These are phyloP conservation scores for Lophiotrema nucula DNA, from an alignment of 495 filamentous ascomycete species.

Conservation along the genomic window DNA sequence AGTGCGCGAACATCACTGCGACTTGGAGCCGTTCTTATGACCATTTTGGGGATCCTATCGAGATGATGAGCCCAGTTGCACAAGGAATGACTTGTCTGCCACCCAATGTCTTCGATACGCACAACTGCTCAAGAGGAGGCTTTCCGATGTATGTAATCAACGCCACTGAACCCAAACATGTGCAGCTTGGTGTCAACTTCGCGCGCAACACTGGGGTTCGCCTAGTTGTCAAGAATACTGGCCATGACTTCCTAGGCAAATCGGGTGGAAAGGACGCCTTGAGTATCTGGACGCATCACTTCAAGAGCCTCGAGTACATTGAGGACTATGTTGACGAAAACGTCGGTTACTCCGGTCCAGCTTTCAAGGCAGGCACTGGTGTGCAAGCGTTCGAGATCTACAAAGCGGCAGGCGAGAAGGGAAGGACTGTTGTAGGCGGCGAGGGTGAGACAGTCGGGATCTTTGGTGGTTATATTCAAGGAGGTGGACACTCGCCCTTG, in stretches of 20 bases:
- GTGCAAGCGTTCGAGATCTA: constrained; percentile 31
- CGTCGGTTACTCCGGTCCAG: constrained; percentile 22
- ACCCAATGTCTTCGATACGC: constrained; percentile 18
- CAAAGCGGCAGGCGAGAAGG: constrained; percentile 27
- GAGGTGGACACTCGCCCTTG: constrained; percentile 29
- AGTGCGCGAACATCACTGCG: constrained; percentile 21
- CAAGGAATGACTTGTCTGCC: constrained; percentile 31
- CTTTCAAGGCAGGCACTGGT: constrained; percentile 27
- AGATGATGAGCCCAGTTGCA: constrained; percentile 24
- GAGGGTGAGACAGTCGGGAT: constrained; percentile 33
- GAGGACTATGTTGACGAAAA: constrained; percentile 20
- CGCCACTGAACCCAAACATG: constrained; percentile 53
- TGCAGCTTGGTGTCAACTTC: constrained; percentile 63
- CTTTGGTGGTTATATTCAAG: constrained; percentile 31
- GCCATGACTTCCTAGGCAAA: constrained; percentile 47
- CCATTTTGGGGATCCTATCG: constrained; percentile 25
- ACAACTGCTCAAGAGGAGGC: constrained; percentile 54
- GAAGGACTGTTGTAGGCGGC: constrained; percentile 27
- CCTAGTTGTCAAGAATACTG: constrained; percentile 68
- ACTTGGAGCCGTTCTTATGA: constrained; percentile 18
- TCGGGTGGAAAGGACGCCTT: constrained; percentile 19
- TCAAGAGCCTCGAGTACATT: constrained; percentile 31
- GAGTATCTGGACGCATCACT: constrained; percentile 34
- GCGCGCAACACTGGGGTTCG: constrained; percentile 58
- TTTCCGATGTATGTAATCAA: constrained; percentile 62